Percentiles rank a stretch among this genome's conserved stretches.
Evolutionary conservation across 1,139 yeast species (phyloP).

Genomic region (Zygoascus hellenicus): DNA sequence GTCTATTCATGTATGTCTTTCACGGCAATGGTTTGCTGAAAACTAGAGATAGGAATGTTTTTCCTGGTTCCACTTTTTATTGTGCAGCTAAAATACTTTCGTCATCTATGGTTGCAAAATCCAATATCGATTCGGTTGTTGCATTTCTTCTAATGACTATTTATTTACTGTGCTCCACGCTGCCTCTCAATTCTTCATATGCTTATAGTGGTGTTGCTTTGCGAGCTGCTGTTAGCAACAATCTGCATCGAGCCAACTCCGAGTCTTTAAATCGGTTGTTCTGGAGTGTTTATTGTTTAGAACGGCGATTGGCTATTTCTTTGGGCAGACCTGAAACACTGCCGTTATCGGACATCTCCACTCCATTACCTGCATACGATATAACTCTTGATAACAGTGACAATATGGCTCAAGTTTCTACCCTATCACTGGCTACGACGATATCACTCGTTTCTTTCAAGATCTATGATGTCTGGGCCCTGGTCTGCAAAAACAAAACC

Average conservation of each 20-base stretch:
- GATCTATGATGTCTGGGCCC: slow-evolving; percentile 8
- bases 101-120: not conserved
- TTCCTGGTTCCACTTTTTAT: slow-evolving; percentile 8
- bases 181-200: slow-evolving; percentile 3
- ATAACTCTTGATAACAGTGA: slow-evolving; percentile 2
- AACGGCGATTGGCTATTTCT: slow-evolving; percentile 7
- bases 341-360: slow-evolving; percentile 1
- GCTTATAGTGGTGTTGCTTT: slow-evolving; percentile 9
- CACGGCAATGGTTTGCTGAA: not conserved
- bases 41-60: not conserved
- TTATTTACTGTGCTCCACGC: slow-evolving; percentile 8
- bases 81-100: slow-evolving; percentile 8
- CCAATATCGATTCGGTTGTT: slow-evolving; percentile 8
- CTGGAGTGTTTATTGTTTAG: slow-evolving; percentile 11
- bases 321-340: slow-evolving; percentile 11
- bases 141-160: slow-evolving; percentile 8
- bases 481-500: slow-evolving; percentile 2
- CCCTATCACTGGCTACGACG: slow-evolving; percentile 6
- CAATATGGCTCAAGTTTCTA: slow-evolving; percentile 3
- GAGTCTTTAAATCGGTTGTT: slow-evolving; percentile 7
- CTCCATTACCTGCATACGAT: slow-evolving; percentile 4
- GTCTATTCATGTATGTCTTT: slow-evolving; percentile 5
- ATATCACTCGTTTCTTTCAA: slow-evolving; percentile 8
- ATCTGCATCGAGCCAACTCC: slow-evolving; percentile 4
- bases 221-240: slow-evolving; percentile 8